Conservation (phyloP, 176 grass and related monocot genomes). For the Canna indica region DNA sequence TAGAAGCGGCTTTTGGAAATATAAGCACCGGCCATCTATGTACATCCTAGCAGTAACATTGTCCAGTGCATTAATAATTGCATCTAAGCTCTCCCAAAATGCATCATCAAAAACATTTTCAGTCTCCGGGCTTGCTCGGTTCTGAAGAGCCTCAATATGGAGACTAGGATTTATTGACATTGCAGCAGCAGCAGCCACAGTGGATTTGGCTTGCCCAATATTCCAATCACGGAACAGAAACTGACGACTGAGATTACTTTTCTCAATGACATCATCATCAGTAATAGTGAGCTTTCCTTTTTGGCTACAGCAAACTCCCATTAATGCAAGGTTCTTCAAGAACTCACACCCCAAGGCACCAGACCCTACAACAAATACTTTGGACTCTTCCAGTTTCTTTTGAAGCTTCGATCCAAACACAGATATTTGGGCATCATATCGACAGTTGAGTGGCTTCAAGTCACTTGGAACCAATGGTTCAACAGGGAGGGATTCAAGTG, state of each 20-base stretch:
- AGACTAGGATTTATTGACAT: slow-evolving; percentile 62
- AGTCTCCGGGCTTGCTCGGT: slow-evolving; percentile 84
- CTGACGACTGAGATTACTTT: slow-evolving; percentile 93
- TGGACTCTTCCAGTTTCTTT: slow-evolving; percentile 64
- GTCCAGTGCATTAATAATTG: slow-evolving; percentile 71
- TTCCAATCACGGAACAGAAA: slow-evolving; percentile 96
- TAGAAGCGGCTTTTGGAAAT: slow-evolving; percentile 88
- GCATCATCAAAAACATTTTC: slow-evolving; percentile 85
- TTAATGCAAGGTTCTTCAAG: slow-evolving; percentile 77
- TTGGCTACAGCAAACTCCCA: slow-evolving; percentile 70
- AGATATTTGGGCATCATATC: slow-evolving; percentile 83
- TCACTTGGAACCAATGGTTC: slow-evolving; percentile 59
- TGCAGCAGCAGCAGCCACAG: slow-evolving; percentile 70
- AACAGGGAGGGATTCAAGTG: slow-evolving; percentile 75
- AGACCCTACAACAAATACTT: slow-evolving; percentile 86
- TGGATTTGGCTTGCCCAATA: slow-evolving; percentile 90
- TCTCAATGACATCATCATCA: slow-evolving; percentile 96
- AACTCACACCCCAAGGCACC: slow-evolving; percentile 90
- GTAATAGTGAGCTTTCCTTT: slow-evolving; percentile 68
- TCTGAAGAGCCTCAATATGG: slow-evolving; percentile 70
- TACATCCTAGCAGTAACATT: slow-evolving; percentile 91
- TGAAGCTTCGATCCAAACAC: slow-evolving; percentile 80
- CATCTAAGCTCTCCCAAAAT: slow-evolving; percentile 83
- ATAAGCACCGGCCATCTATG: slow-evolving; percentile 79
- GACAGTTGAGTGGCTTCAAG: slow-evolving; percentile 45